A percentile compares a stretch with the other conserved stretches of the same genome.
phyloP scores from a whole-genome alignment of 2,329 filamentous ascomycete genomes.

The Hypoxylon sp. region DNA sequence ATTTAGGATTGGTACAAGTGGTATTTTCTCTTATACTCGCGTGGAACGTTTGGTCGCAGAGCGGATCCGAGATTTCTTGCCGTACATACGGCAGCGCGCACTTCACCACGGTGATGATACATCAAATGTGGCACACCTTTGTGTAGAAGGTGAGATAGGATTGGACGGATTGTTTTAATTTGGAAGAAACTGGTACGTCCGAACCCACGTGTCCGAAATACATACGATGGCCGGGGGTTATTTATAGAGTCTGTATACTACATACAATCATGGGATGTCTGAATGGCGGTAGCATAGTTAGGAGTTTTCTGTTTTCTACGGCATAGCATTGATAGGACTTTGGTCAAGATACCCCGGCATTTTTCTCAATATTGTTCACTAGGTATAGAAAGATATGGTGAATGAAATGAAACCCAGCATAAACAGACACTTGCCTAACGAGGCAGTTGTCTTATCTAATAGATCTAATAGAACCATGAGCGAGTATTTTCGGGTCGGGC shows the following conservation, averaged over 20 bases:
- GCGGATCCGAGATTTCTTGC: slow-evolving; percentile 31
- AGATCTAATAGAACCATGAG: background rate
- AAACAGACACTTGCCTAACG: background rate
- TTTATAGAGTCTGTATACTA: slow-evolving; percentile 13
- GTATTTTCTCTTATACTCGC: slow-evolving; percentile 44
- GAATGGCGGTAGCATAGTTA: slow-evolving; percentile 27
- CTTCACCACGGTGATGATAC: slow-evolving; percentile 47
- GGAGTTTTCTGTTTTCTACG: slow-evolving; percentile 37
- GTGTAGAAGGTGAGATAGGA: slow-evolving; percentile 23
- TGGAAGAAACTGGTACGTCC: slow-evolving; percentile 3
- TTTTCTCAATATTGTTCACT: slow-evolving; percentile 1
- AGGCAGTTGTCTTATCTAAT: background rate
- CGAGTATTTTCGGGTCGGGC: background rate
- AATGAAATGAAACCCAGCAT: background rate
- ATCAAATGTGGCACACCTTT: slow-evolving; percentile 51
- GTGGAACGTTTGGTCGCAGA: slow-evolving; percentile 48
- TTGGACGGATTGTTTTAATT: background rate
- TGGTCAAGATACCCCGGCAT: slow-evolving; percentile 36
- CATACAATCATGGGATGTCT: slow-evolving; percentile 16
- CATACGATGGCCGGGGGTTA: slow-evolving; percentile 7
- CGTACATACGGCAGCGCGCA: slow-evolving; percentile 47
- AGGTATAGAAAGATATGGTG: background rate
- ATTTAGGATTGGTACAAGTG: slow-evolving; percentile 46
- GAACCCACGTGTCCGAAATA: slow-evolving; percentile 11
- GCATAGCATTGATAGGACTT: slow-evolving; percentile 25